Evolutionary conservation across 129 eudicot genomes (phyloP).

Genomic region (Smallanthus sonchifolius): DNA sequence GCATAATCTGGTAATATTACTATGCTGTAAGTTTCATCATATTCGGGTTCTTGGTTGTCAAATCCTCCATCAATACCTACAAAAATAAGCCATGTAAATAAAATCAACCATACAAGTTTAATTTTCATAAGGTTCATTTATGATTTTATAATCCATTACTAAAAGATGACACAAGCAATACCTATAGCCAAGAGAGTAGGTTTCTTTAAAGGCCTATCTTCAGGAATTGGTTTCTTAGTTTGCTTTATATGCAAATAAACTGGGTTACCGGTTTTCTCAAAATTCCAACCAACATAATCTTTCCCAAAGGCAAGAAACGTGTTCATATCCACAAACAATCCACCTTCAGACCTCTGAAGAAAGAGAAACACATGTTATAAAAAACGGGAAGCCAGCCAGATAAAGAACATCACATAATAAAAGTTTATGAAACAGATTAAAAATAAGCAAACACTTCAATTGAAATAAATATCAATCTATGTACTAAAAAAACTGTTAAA

Average conservation of each 20-base stretch:
- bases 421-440: background rate
- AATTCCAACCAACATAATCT: constrained; percentile 82
- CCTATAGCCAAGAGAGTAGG: constrained; percentile 93
- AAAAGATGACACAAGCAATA: constrained; percentile 17
- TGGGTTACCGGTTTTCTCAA: constrained; percentile 75
- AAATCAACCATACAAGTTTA: background rate
- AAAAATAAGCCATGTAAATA: constrained; percentile 14
- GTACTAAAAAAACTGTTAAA: background rate
- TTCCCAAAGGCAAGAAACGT: constrained; percentile 90
- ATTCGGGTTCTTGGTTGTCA: constrained; percentile 67
- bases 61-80: constrained; percentile 88
- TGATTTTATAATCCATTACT: background rate
- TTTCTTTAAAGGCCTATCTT: constrained; percentile 85
- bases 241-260: constrained; percentile 82
- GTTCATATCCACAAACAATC: constrained; percentile 77
- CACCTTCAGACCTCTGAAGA: constrained; percentile 83
- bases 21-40: constrained; percentile 62
- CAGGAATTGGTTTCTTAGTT: constrained; percentile 66
- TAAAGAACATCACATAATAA: background rate
- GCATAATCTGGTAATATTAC: constrained; percentile 68
- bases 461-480: background rate
- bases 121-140: background rate
- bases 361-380: constrained; percentile 13
- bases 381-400: background rate
- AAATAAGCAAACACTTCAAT: background rate